Evolutionary conservation across 1,284 basidiomycete species (phyloP).

Genomic region (Austropuccinia psidii): DNA sequence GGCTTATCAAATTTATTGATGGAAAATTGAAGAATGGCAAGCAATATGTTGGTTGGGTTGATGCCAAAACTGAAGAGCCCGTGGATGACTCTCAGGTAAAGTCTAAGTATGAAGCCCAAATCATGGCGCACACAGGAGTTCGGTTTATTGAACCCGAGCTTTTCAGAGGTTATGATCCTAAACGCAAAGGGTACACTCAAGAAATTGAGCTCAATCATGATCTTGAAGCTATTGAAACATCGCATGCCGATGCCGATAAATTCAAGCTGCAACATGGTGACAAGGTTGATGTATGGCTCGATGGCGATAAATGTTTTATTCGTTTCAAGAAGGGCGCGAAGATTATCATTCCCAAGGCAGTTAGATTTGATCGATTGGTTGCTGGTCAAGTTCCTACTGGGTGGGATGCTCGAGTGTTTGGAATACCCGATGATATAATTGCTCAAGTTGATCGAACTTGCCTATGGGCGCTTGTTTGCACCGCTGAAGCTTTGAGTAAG

Average conservation of each 20-base stretch:
- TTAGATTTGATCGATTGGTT: conserved; percentile 87
- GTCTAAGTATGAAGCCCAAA: conserved; percentile 88
- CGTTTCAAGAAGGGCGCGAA: conserved; percentile 98
- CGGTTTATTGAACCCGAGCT: conserved; percentile 65
- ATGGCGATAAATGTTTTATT: conserved; percentile 80
- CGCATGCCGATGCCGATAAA: conserved; percentile 79
- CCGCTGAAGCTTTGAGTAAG: conserved; percentile 75
- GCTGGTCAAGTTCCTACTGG: conserved; percentile 95
- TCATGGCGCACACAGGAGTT: conserved; percentile 85
- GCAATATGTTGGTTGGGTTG: conserved; percentile 95
- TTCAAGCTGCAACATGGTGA: conserved; percentile 96
- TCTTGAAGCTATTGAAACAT: conserved; percentile 88
- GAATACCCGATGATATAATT: conserved; percentile 95
- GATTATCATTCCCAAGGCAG: conserved; percentile 85
- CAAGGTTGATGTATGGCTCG: conserved; percentile 84
- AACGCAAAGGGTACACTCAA: conserved; percentile 93
- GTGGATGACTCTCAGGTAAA: conserved; percentile 97
- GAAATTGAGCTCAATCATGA: conserved; percentile 96
- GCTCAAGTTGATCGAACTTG: conserved; percentile 89
- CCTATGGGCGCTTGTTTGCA: conserved; percentile 90
- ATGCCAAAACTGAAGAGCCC: conserved; percentile 87
- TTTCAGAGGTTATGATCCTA: conserved; percentile 94
- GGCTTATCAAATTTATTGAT: conserved; percentile 95
- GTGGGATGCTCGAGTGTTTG: conserved; percentile 90
- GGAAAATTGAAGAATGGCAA: conserved; percentile 86